Evolutionary conservation across 108 stramenopile species (phyloP), one percentile per base, ranked within the genome.

Genomic region (Discostella pseudostelligera): DNA sequence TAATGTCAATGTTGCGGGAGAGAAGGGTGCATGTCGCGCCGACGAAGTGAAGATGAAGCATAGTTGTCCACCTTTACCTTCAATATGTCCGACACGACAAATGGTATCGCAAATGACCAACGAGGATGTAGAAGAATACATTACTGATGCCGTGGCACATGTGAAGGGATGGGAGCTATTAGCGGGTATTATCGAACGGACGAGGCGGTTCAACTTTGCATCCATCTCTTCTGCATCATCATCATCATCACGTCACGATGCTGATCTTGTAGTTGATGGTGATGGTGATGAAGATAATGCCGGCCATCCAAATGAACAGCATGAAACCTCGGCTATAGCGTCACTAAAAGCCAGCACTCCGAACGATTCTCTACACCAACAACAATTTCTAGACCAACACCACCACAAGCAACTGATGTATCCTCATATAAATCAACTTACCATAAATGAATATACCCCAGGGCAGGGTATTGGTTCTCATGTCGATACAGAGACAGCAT

Each of bases 381-480:
- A 32, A 32, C 32, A 32, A 32, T 32, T 5, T 32, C 50, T 11
- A 37, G 60, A 13, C 7, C 12, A n/a, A 7, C 8, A 13, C 14
- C 25, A 24, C 19, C 48, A 37, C 47, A 19, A 37, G 7, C 26
- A 14, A 49, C 10, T 19, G 3, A 39, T 13, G 1, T 87, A 65
- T 61, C 76, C 86, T 8, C 24, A 84, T 37, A 25, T 91, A 36
- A 95, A 92, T 63, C 94, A 95, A 72, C 62, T 90, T 17, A 95
- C 94, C 13, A 71, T 95, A 35, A 95, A 95, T 67, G 83, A 89
- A 53, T 95, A 95, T 70, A 65, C 57, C 21, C 88, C 89, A 26
- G 89, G 89, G 21, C 83, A 88, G 64, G 94, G 94, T 16, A 95
- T 95, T 69, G 94, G 94, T 14, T 89, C 87, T 9, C 94, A 95